Evolutionary conservation across 495 filamentous ascomycete species (phyloP).

Genomic region (Sabuloglossum arenarium): DNA sequence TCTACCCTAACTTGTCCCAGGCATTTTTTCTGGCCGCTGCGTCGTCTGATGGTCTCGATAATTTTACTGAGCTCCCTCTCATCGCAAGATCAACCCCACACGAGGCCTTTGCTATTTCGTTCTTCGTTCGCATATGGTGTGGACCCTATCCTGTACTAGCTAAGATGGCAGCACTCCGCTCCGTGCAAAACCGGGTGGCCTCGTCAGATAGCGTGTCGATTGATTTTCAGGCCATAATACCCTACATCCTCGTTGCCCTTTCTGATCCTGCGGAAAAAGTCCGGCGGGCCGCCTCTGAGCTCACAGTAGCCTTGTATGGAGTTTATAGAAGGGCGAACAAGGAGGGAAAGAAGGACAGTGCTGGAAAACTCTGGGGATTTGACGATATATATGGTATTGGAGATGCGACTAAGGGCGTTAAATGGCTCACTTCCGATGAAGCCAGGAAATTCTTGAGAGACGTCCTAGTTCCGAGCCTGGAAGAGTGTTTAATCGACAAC

Average conservation of each 20-base stretch:
- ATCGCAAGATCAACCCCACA: slow-evolving; percentile 32
- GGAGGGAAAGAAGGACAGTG: slow-evolving; percentile 10
- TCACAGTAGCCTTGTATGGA: slow-evolving; percentile 27
- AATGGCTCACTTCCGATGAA: slow-evolving; percentile 37
- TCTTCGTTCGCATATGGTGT: slow-evolving; percentile 57
- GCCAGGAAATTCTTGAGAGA: slow-evolving; percentile 36
- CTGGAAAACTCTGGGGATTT: slow-evolving; percentile 24
- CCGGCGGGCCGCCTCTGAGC: slow-evolving; percentile 48
- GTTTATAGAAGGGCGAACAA: slow-evolving; percentile 19
- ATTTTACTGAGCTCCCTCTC: slow-evolving; percentile 35
- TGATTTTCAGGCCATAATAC: slow-evolving; percentile 61
- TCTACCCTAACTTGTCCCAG: slow-evolving; percentile 34
- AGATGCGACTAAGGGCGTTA: slow-evolving; percentile 25
- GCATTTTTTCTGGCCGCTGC: slow-evolving; percentile 38
- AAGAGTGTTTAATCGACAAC: slow-evolving; percentile 64
- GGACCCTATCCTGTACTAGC: slow-evolving; percentile 43
- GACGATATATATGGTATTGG: slow-evolving; percentile 36
- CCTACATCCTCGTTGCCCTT: slow-evolving; percentile 54
- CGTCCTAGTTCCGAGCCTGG: slow-evolving; percentile 45
- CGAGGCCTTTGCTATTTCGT: slow-evolving; percentile 48
- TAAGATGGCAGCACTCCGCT: slow-evolving; percentile 39
- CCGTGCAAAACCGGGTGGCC: not conserved
- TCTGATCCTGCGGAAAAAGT: slow-evolving; percentile 52
- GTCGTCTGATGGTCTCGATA: slow-evolving; percentile 26
- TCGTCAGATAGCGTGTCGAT: not conserved